Evolutionary conservation across 163 green algal genomes (phyloP), one percentile per base, ranked within the genome.

Genomic region (Scenedesmus sp.): DNA sequence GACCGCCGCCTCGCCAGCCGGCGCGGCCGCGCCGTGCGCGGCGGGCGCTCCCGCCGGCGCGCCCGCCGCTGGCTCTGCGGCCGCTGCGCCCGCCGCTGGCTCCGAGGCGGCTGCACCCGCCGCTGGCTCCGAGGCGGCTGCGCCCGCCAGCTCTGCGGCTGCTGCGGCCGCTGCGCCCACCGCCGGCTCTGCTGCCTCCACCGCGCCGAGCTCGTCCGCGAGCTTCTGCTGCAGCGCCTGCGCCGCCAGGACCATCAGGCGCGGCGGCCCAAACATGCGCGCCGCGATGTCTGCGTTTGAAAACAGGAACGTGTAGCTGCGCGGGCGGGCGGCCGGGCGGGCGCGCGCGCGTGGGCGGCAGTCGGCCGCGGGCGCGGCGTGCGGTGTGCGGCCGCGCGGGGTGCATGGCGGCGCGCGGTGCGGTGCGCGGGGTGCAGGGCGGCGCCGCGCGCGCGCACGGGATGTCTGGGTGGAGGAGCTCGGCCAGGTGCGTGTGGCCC

Each of bases 241-340:
- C 15, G 74, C 74, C 22, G 74, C 74, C 44, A 81, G 53, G 48
- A 81, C 74, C 60, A 67, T 69, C 7, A 81, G 63, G 14, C 62
- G 17, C 2, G 74, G 28, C 4, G 71, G 71, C 18, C 71, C 71
- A 60, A 60, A 80, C 58, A 80, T 80, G 34, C 71, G 62, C 44
- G 71, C 71, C 22, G 42, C 62, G 62, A 81, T 81, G 63, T 81
- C 74, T 26, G 67, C 74, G 54, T 81, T 81, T 24, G 51, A 75
- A 63, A 81, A 81, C 1, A 81, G 75, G 74, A 75, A 81, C 6
- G 74, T 81, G 74, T 81, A 81, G n/a, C 69, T 77, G 69, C 17
- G 39, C n/a, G n/a, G n/a, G n/a, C n/a, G n/a, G n/a, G n/a, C n/a
- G n/a, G n/a, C n/a, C n/a, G n/a, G n/a, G n/a, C n/a, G n/a, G n/a